Evolutionary conservation across 306 rosid species (phyloP).

Genomic region (Begonia peltatifolia): DNA sequence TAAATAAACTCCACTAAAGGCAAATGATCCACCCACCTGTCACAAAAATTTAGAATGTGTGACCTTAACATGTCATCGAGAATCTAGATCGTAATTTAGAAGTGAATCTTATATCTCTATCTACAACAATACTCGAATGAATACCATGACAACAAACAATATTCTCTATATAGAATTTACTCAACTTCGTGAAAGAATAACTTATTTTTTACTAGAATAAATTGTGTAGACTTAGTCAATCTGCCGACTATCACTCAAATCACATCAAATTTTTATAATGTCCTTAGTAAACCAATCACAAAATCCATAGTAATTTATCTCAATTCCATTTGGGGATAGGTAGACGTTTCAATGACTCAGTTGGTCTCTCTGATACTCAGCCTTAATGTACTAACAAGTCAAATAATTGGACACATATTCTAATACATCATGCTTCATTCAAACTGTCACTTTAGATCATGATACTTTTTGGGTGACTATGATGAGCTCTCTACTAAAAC

Average conservation of each 20-base stretch:
- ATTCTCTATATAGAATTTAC: background rate
- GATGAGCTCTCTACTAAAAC: background rate
- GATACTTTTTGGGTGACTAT: background rate
- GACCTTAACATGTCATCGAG: too few species aligned
- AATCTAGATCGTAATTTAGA: background rate
- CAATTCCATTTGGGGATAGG: background rate
- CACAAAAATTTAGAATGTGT: too few species aligned
- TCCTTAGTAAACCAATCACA: background rate
- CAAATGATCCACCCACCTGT: too few species aligned
- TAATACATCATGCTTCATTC: background rate
- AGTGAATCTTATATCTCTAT: background rate
- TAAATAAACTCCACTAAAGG: too few species aligned
- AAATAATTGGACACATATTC: too few species aligned
- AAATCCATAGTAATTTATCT: background rate
- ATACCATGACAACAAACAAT: background rate
- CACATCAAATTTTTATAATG: background rate
- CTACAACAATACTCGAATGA: background rate
- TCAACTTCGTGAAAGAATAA: background rate
- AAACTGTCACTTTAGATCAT: background rate
- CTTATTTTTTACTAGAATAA: background rate
- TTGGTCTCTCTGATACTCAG: too few species aligned
- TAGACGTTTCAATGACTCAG: too few species aligned
- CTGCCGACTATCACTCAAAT: background rate
- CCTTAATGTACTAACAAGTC: too few species aligned
- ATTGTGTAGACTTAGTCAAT: background rate